A percentile compares a stretch with the other conserved stretches of the same genome.
phyloP scores from a whole-genome alignment of 163 green algal genomes.

The Trebouxiophyceae sp. region DNA sequence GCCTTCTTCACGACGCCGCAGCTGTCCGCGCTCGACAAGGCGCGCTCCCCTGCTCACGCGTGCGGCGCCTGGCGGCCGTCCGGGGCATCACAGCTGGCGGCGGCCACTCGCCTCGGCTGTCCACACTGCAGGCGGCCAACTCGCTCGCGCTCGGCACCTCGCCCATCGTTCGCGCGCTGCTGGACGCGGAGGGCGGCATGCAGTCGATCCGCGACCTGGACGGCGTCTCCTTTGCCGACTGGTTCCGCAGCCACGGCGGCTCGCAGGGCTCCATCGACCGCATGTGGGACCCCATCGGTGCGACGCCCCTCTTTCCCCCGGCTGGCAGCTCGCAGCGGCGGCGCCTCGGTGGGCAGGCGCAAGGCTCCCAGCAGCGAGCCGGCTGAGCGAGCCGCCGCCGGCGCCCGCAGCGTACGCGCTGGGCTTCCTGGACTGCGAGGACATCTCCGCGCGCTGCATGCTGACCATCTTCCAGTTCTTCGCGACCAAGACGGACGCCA shows the following conservation, averaged over 20 bases:
- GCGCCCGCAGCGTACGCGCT: conserved; percentile 79
- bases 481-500: conserved; percentile 95
- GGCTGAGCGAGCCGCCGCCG: too few relatives aligned
- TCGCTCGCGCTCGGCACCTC: conserved; percentile 85
- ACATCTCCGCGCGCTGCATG: conserved; percentile 95
- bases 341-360: too few relatives aligned
- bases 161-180: conserved; percentile 80
- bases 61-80: not conserved
- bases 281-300: conserved; percentile 96
- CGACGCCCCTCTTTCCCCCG: conserved; percentile 6
- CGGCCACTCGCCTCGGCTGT: too few relatives aligned
- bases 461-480: conserved; percentile 98
- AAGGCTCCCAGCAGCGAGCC: not conserved
- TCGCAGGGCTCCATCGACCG: conserved; percentile 74
- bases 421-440: conserved; percentile 93
- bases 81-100: too few relatives aligned
- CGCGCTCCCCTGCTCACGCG: not conserved
- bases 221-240: conserved; percentile 79
- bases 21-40: conserved; percentile 70
- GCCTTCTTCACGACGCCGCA: conserved; percentile 88
- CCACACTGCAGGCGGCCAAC: conserved; percentile 64
- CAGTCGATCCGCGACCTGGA: conserved; percentile 75
- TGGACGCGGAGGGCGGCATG: conserved; percentile 95
- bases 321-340: too few relatives aligned
- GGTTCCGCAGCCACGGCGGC: conserved; percentile 85